Percentiles rank a stretch among this genome's conserved stretches.
phyloP scores from a whole-genome alignment of 179 eudicot species.

The Spinacia oleracea region DNA sequence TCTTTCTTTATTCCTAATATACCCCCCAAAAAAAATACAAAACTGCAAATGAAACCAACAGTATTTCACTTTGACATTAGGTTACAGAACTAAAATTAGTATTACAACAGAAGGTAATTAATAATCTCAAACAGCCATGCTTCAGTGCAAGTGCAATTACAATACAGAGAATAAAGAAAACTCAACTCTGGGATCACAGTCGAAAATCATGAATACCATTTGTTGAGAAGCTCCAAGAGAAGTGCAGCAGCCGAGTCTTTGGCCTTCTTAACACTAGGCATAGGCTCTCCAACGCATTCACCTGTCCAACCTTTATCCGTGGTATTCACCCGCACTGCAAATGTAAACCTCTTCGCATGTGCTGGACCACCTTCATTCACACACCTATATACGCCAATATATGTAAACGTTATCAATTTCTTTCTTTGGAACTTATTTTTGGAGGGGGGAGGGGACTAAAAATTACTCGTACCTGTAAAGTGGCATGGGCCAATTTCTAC shows the following conservation, averaged over 20 bases:
- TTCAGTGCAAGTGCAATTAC: not conserved
- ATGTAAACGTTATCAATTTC: not conserved
- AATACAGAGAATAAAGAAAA: not conserved
- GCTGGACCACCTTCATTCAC: constrained; percentile 98
- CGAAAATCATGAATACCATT: constrained; percentile 38
- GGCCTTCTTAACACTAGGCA: constrained; percentile 99
- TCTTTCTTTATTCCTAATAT: too few relatives aligned
- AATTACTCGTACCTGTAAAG: constrained; percentile 86
- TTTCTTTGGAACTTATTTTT: not conserved
- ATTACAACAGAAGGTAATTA: not conserved
- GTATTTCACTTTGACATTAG: not conserved
- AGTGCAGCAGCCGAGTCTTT: constrained; percentile 97
- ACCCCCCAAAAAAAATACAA: not conserved
- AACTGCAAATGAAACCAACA: not conserved
- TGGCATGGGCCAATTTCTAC: constrained; percentile 99
- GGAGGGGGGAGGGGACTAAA: not conserved
- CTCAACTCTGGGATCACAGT: not conserved
- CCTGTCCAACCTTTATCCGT: constrained; percentile 92
- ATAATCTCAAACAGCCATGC: not conserved
- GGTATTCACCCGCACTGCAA: constrained; percentile 87
- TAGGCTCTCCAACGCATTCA: constrained; percentile 95
- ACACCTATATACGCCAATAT: constrained; percentile 50
- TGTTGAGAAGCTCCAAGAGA: constrained; percentile 81
- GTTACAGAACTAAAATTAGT: not conserved
- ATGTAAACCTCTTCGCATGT: constrained; percentile 91